Percentiles rank a stretch among this genome's conserved stretches.
Conservation (phyloP, 805 yeast genomes). For the Sugiyamaella lignohabitans region DNA sequence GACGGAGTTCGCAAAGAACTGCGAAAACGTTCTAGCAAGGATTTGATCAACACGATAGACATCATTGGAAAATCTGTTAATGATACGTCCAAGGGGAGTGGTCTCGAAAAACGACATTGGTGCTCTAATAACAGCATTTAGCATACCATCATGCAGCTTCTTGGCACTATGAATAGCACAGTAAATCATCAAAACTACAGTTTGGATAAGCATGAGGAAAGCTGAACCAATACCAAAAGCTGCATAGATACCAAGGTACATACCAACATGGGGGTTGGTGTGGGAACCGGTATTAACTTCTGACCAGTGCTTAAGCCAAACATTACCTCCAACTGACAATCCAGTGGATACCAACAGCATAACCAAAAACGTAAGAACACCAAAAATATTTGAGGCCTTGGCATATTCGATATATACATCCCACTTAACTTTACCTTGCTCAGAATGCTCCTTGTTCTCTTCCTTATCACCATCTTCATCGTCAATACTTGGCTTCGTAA, state of each 20-base stretch:
- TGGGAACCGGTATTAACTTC: slow-evolving; percentile 72
- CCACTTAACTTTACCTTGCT: slow-evolving; percentile 93
- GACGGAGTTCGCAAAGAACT: slow-evolving; percentile 35
- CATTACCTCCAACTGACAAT: slow-evolving; percentile 60
- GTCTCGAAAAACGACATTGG: slow-evolving; percentile 96
- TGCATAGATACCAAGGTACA: slow-evolving; percentile 70
- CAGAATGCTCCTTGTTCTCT: slow-evolving; percentile 60
- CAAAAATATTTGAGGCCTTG: slow-evolving; percentile 70
- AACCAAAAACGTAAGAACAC: slow-evolving; percentile 51
- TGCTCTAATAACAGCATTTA: slow-evolving; percentile 65
- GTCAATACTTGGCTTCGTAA: slow-evolving; percentile 31
- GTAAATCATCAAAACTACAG: slow-evolving; percentile 65
- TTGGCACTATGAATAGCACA: slow-evolving; percentile 81
- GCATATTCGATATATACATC: slow-evolving; percentile 76
- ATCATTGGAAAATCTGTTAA: slow-evolving; percentile 89
- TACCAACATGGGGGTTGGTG: slow-evolving; percentile 62
- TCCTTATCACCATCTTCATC: slow-evolving; percentile 20
- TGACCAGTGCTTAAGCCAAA: slow-evolving; percentile 98
- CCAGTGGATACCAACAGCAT: slow-evolving; percentile 54
- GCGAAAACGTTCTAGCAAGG: slow-evolving; percentile 38
- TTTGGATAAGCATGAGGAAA: slow-evolving; percentile 53
- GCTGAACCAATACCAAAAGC: slow-evolving; percentile 67
- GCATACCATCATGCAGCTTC: slow-evolving; percentile 65
- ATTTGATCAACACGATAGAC: slow-evolving; percentile 82
- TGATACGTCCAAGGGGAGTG: slow-evolving; percentile 87